phyloP scores from a whole-genome alignment of 306 rosid species.

The Bauhinia variegata region DNA sequence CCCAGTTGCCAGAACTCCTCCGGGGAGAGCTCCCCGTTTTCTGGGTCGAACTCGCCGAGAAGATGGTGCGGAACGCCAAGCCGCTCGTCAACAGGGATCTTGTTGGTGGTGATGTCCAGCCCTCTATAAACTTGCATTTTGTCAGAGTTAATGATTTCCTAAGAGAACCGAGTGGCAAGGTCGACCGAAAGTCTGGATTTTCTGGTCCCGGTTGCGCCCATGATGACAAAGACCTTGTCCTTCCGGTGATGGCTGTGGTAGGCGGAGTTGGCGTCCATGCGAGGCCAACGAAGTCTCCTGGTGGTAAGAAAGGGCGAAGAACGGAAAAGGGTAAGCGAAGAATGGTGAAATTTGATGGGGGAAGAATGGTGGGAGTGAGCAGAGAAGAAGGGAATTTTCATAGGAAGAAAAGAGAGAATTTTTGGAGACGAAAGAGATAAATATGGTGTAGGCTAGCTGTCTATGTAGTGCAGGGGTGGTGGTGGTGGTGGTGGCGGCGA shows the following conservation, averaged over 20 bases:
- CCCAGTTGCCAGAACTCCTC: constrained; percentile 55
- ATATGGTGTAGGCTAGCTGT: constrained; percentile 24
- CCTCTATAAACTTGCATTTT: constrained; percentile 85
- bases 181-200: constrained; percentile 85
- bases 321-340: constrained; percentile 5
- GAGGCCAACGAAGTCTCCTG: constrained; percentile 36
- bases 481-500: too few relatives aligned
- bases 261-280: constrained; percentile 47
- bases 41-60: constrained; percentile 64
- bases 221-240: constrained; percentile 67
- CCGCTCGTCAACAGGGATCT: constrained; percentile 64
- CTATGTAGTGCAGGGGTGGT: constrained; percentile 7
- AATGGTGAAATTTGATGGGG: constrained; percentile 1
- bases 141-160: constrained; percentile 84
- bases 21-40: constrained; percentile 53
- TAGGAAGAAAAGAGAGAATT: constrained; percentile 22
- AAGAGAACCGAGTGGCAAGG: constrained; percentile 64
- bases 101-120: constrained; percentile 86
- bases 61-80: constrained; percentile 73
- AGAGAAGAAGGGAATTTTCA: constrained; percentile 50
- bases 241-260: constrained; percentile 43
- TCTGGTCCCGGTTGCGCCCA: constrained; percentile 92
- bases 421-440: not conserved
- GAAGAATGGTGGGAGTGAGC: constrained; percentile 28
- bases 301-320: not conserved